Conservation (phyloP, 2,329 filamentous ascomycete genomes). For the Dothistroma septosporum region DNA sequence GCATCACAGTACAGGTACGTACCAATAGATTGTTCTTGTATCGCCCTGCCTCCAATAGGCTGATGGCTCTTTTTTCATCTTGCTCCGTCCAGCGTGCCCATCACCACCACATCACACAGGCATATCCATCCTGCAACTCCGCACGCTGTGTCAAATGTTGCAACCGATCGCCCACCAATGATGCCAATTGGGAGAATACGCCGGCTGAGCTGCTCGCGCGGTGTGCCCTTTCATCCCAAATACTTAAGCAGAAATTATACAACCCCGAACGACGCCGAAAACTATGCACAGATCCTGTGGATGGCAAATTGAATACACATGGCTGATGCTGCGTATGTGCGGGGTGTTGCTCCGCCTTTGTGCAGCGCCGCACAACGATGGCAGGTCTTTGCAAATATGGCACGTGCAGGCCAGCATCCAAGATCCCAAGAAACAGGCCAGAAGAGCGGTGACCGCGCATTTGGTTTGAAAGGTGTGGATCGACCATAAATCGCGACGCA, state of each 20-base stretch:
- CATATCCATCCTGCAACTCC: neutral
- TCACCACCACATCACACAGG: neutral
- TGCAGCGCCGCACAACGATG: neutral
- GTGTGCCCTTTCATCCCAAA: neutral
- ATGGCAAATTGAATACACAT: neutral
- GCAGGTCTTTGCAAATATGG: neutral
- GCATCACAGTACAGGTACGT: neutral
- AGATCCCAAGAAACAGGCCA: neutral
- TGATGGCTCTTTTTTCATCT: neutral
- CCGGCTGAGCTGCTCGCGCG: neutral
- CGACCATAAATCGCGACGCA: neutral
- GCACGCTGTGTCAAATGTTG: neutral
- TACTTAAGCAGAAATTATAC: neutral
- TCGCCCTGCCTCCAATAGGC: neutral
- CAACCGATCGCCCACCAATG: neutral
- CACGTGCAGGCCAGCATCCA: neutral
- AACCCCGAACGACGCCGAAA: neutral
- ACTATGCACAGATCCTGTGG: conserved; percentile 1
- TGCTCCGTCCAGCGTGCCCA: neutral
- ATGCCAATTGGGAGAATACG: neutral
- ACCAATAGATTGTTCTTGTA: neutral
- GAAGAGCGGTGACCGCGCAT: neutral
- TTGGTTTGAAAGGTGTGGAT: neutral
- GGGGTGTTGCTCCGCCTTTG: neutral
- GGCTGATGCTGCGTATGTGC: neutral